Percentiles rank a stretch among this genome's conserved stretches.
Evolutionary conservation across 768 basidiomycete genomes (phyloP).

Genomic region (Collybia mongolica): DNA sequence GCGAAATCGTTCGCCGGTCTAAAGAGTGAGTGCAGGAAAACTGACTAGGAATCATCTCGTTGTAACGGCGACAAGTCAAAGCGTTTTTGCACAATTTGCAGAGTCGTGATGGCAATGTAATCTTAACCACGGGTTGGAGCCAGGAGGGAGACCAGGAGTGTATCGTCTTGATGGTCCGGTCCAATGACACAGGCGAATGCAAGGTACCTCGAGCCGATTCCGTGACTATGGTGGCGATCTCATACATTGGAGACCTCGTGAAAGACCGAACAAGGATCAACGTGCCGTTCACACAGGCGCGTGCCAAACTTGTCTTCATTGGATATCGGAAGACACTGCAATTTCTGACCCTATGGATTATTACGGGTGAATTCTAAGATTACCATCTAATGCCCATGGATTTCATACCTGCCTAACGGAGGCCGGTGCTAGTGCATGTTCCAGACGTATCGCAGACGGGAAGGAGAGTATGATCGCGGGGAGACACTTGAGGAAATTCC

Average conservation of each 20-base stretch:
- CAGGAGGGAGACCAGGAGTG: constrained; percentile 97
- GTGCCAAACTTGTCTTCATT: constrained; percentile 86
- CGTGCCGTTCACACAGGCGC: constrained; percentile 93
- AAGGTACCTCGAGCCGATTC: constrained; percentile 26
- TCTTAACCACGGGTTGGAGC: constrained; percentile 89
- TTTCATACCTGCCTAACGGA: constrained; percentile 37
- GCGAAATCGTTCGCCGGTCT: constrained; percentile 64
- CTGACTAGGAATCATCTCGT: constrained; percentile 85
- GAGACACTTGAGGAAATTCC: constrained; percentile 4
- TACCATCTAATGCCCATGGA: constrained; percentile 54
- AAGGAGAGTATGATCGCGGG: neutral
- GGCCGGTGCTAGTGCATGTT: neutral
- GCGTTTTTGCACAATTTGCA: constrained; percentile 67
- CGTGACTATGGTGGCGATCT: too few relatives aligned
- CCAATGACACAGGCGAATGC: constrained; percentile 79
- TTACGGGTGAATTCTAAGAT: constrained; percentile 65
- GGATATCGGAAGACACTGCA: constrained; percentile 82
- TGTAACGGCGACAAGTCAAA: constrained; percentile 97
- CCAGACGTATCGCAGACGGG: too few relatives aligned
- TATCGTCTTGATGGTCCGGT: constrained; percentile 89
- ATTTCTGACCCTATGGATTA: constrained; percentile 75
- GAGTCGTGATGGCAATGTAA: constrained; percentile 61
- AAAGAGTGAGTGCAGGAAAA: constrained; percentile 54
- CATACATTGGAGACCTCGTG: constrained; percentile 83
- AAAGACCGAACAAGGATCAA: constrained; percentile 97